Base-by-base conservation (phyloP, 495 filamentous ascomycete species). In the Parachaetomium inaequale region DNA sequence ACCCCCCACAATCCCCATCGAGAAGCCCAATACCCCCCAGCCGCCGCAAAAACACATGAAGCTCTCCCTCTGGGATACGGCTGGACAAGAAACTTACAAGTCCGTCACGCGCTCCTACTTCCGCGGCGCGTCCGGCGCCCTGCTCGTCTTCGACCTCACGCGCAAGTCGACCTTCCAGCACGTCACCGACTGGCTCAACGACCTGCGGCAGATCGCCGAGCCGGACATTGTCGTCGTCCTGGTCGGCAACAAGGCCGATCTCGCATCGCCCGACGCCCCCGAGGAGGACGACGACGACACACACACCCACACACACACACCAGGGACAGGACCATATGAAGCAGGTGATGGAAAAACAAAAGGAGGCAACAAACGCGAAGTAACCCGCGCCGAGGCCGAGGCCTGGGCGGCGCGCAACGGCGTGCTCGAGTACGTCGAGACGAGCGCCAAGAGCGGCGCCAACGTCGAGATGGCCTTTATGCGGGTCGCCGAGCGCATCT, bases 11-110 rank as follows among this genome's bases (percentile, higher is more conserved):
- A 54, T 55, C 51, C 59, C 68, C 28, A 23, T 40, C 42, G 36
- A 36, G 19, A 11, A 28, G 2, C 28, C 17, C 66, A 45, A 23
- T 26, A 21, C 14, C 63, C n/a, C 14, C 62, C 14, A n/a, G n/a
- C 87, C 88, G 71, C 64, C 17, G 17, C 87, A 90, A 72, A 91
- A 92, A 68, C 86, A 87, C 74, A 90, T 89, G 88, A 90, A 91
- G 65, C 75, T 84, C 36, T 78, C 74, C 56, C 73, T 98, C 15
- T 97, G 94, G 94, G 94, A 98, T 73, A 98, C 94, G 0, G 94
- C 94, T 26, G 94, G 94, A 4, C 94, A 98, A 70, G 94, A 98
- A 79, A 96, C 91, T 38, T 96, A 96, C 79, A 95, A 95, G 71
- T 91, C 88, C 52, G 93, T 98, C 62, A 98, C 94, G 6, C 85